Evolutionary conservation across 345 rosid species (phyloP).

Genomic region (Eucalyptus coolabah): DNA sequence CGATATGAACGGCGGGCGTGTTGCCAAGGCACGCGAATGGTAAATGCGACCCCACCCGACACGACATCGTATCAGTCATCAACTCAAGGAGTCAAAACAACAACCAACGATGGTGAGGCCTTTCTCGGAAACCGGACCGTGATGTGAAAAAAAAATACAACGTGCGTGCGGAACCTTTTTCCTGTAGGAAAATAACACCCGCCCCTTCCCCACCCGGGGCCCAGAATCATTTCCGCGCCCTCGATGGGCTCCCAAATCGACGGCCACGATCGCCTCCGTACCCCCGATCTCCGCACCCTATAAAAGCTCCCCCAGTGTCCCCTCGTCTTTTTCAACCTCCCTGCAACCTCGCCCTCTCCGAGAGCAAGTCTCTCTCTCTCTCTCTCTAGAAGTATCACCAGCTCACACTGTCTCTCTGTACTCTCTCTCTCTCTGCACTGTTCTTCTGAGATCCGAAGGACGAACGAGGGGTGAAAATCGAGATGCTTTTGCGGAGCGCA

Average conservation of each 20-base stretch:
- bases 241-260: not conserved
- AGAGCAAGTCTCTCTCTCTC: not conserved
- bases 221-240: not conserved
- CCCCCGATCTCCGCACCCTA: not conserved
- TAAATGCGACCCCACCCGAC: not conserved
- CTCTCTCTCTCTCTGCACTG: not conserved
- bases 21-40: not conserved
- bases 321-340: not conserved
- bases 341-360: not conserved
- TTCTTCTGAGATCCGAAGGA: not conserved
- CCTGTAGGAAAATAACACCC: not conserved
- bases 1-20: too few relatives aligned
- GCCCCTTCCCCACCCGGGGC: not conserved
- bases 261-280: conserved; percentile 9
- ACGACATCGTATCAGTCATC: not conserved
- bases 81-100: not conserved
- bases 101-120: not conserved
- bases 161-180: not conserved
- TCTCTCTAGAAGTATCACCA: not conserved
- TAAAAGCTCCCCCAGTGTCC: not conserved
- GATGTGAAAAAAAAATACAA: not conserved
- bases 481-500: conserved; percentile 67
- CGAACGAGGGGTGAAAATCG: not conserved
- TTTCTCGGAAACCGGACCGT: not conserved
- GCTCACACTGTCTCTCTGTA: not conserved